These are phyloP conservation scores for Aspergillus jensenii DNA, from an alignment of 2,329 filamentous ascomycete species.

Conservation along the genomic window DNA sequence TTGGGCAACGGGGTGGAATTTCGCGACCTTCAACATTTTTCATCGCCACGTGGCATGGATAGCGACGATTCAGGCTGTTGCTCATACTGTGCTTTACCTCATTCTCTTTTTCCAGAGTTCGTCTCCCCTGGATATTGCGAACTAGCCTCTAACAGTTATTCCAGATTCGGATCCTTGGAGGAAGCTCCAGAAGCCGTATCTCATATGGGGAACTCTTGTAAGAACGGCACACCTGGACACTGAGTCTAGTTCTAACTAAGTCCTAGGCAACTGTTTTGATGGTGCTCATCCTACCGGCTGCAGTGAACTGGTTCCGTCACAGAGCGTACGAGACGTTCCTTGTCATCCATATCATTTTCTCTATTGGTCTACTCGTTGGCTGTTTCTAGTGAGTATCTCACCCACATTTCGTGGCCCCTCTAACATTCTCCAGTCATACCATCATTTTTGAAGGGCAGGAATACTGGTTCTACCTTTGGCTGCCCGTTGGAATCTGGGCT, in stretches of 20 bases:
- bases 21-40: slow-evolving; percentile 65
- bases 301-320: slow-evolving; percentile 47
- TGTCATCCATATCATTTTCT: slow-evolving; percentile 40
- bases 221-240: not conserved
- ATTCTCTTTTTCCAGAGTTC: slow-evolving; percentile 33
- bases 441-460: slow-evolving; percentile 47
- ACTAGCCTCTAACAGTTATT: not conserved
- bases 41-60: slow-evolving; percentile 67
- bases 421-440: slow-evolving; percentile 42
- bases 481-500: slow-evolving; percentile 49
- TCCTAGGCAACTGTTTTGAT: slow-evolving; percentile 37
- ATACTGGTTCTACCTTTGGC: slow-evolving; percentile 54
- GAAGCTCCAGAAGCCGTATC: slow-evolving; percentile 27
- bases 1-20: slow-evolving; percentile 69
- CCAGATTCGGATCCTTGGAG: slow-evolving; percentile 27
- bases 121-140: not conserved
- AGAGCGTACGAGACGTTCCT: slow-evolving; percentile 47
- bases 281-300: slow-evolving; percentile 45
- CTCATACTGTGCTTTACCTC: slow-evolving; percentile 63
- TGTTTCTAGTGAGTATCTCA: slow-evolving; percentile 47
- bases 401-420: not conserved
- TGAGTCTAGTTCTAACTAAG: not conserved
- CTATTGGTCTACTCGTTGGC: slow-evolving; percentile 42
- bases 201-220: slow-evolving; percentile 33
- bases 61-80: slow-evolving; percentile 60